phyloP scores from a whole-genome alignment of 352 stramenopile genomes.

The Albugo candida region DNA sequence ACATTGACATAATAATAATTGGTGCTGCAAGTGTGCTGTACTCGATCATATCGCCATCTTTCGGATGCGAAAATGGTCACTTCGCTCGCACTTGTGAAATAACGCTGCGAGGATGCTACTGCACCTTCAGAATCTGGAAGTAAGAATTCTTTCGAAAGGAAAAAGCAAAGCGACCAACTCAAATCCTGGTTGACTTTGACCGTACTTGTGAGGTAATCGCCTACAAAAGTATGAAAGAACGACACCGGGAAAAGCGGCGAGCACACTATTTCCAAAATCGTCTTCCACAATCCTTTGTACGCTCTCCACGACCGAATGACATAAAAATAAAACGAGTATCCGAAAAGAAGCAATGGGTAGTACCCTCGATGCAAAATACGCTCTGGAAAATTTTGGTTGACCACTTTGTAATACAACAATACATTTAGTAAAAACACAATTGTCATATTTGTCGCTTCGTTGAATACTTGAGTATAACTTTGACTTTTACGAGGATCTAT shows the following conservation, averaged over 20 bases:
- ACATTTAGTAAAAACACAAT: slow-evolving; percentile 89
- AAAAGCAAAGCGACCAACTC: slow-evolving; percentile 91
- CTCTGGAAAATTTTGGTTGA: slow-evolving; percentile 73
- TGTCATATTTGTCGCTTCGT: slow-evolving; percentile 90
- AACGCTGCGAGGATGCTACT: slow-evolving; percentile 2
- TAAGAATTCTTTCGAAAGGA: slow-evolving; percentile 86
- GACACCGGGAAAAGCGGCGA: slow-evolving; percentile 83
- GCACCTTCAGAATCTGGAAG: slow-evolving; percentile 32
- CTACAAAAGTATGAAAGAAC: slow-evolving; percentile 88
- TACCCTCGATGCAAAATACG: slow-evolving; percentile 68
- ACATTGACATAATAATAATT: slow-evolving; percentile 89
- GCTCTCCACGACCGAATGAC: slow-evolving; percentile 72
- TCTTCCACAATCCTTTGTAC: slow-evolving; percentile 69
- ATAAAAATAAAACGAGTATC: slow-evolving; percentile 88
- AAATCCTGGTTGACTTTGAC: slow-evolving; percentile 75
- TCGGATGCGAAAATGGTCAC: slow-evolving; percentile 1
- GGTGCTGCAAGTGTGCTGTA: slow-evolving; percentile 3
- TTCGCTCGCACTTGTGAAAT: neutral
- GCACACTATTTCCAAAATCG: slow-evolving; percentile 78
- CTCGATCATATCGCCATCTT: neutral
- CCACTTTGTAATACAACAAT: slow-evolving; percentile 95
- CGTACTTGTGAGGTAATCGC: slow-evolving; percentile 70
- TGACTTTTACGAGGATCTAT: slow-evolving; percentile 74
- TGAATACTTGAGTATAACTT: slow-evolving; percentile 83
- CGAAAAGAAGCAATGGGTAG: slow-evolving; percentile 82